phyloP scores from a whole-genome alignment of 305 asterid genomes.

The Rubia tinctorum region DNA sequence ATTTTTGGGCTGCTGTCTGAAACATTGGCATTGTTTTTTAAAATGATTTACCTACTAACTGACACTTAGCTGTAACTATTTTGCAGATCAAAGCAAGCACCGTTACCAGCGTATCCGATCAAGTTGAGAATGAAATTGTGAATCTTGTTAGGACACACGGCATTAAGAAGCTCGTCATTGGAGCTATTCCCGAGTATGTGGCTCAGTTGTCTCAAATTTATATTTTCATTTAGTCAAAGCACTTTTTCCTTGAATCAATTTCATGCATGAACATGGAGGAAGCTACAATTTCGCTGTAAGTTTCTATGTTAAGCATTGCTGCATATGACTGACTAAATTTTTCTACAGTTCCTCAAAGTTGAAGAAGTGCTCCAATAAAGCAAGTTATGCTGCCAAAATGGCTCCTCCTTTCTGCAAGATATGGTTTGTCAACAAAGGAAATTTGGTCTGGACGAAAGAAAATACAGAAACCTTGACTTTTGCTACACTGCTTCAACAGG shows the following conservation, averaged over 20 bases:
- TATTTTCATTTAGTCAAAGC: background rate
- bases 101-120: constrained; percentile 53
- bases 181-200: constrained; percentile 74
- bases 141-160: constrained; percentile 48
- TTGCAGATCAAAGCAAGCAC: constrained; percentile 67
- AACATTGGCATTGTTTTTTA: background rate
- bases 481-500: constrained; percentile 25
- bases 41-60: background rate
- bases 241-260: background rate
- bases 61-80: constrained; percentile 11
- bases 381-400: constrained; percentile 51
- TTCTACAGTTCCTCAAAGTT: constrained; percentile 54
- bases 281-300: background rate
- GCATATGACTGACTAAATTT: constrained; percentile 14
- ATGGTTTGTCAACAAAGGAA: constrained; percentile 70
- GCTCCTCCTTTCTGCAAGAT: constrained; percentile 73
- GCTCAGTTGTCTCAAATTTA: constrained; percentile 20
- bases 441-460: constrained; percentile 62
- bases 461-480: constrained; percentile 34
- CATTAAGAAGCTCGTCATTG: constrained; percentile 63
- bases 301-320: background rate
- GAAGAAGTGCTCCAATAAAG: constrained; percentile 61
- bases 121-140: constrained; percentile 61
- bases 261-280: background rate
- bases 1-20: background rate